Evolutionary conservation across 331 rosid genomes (phyloP), one percentile per base, ranked within the genome.

Genomic region (Malus hybrid): DNA sequence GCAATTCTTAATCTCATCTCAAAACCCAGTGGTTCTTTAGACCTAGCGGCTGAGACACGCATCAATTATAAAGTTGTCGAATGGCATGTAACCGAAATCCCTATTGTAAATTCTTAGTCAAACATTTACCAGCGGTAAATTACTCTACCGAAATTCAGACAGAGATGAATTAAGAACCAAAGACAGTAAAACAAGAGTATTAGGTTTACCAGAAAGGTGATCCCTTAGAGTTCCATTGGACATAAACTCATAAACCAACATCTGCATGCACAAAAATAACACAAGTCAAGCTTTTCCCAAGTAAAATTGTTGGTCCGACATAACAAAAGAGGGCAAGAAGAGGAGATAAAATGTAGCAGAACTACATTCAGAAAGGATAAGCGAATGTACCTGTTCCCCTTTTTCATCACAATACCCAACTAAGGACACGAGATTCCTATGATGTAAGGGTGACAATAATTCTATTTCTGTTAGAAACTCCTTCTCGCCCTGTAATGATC

Each of bases 401-500:
- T 85, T 91, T 70, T 92, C 96, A 50, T 94, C 99, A 75, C 97
- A 92, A 72, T 92, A 94, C 74, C 99, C 97, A 63, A 90, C 2
- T 73, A 94, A 82, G 77, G 96, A 87, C 57, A 94, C 96, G 7
- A 94, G 97, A 79, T 94, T 92, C 55, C 99, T 90, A 82, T 94
- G 99, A 87, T 94, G 99, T 64, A 90, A 32, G 84, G 97, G 89
- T 33, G 99, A 92, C 27, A 94, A 80, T 68, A 94, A 69, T 42
- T 92, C 85, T 87, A 94, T 94, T 81, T 94, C 99, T 20, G 99
- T 94, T 34, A 89, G 86, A 83, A 94, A 94, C 88, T 94, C 99
- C 80, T 79, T 90, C 83, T 92, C 93, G 36, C 99, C 97, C 86
- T 92, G 97, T 66, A 92, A 74, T 16, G 99, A 94, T 39, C 90